Base-by-base conservation (phyloP, 257 asterid species). In the Plantago ovata region DNA sequence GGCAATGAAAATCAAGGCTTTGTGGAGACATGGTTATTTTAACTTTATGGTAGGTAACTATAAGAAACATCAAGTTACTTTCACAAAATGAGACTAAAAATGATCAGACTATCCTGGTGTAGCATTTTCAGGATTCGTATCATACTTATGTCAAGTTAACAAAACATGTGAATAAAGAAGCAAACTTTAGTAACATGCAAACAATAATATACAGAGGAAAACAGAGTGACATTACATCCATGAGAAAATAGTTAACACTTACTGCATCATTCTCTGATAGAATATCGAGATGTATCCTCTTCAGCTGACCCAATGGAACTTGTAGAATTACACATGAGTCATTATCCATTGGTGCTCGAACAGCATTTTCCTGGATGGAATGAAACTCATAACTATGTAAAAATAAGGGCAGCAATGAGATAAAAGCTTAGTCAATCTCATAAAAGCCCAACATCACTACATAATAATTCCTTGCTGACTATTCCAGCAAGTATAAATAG, bases 181-280 rank as follows among this genome's bases (percentile, higher is more conserved):
- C 32, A 24, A 2, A 24, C 32, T 2, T 24, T 2, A 24, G 2
- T 24, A 24, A 24, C 32, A 24, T 5, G 32, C 2, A 2, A 24
- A 5, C 2, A 24, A 24, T 24, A 24, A 24, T 24, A 2, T 24
- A 20, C 22, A 44, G 50, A 21, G 55, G 38, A 24, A 10, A 63
- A 60, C 11, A 28, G 44, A 10, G 38, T 56, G 22, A 19, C 9
- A 43, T 20, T 13, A 22, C 28, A 51, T 20, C 49, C n/a, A 46
- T 40, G 41, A 61, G 57, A 66, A 32, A 52, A 61, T 54, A 41
- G 39, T 39, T 56, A 59, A 55, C 59, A 72, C 96, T 80, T 78
- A 93, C 99, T 9, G 96, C 95, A 64, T 89, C 99, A 48, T 77
- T 75, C 72, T 79, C 87, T 2, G 95, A 72, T 62, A 93, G 71